A percentile compares a stretch with the other conserved stretches of the same genome.
Conservation (phyloP, 768 basidiomycete genomes). For the Rhodotorula paludigena region DNA sequence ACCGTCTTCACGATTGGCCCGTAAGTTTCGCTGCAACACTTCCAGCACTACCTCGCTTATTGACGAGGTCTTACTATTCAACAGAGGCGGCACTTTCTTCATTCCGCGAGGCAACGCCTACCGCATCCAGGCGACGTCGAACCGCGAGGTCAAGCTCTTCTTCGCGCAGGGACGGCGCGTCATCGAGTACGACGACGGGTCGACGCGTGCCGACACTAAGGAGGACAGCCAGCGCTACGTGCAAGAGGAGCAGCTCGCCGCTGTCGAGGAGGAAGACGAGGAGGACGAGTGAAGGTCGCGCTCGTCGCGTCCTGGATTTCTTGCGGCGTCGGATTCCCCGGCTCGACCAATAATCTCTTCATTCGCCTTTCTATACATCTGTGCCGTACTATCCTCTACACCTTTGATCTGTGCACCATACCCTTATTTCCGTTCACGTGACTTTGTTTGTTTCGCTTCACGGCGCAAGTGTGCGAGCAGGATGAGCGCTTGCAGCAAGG, state of each 20-base stretch:
- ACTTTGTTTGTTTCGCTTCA: too few species aligned
- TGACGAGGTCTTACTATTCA: neutral
- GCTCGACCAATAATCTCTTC: too few species aligned
- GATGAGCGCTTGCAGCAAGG: too few species aligned
- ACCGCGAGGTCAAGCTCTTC: constrained; percentile 75
- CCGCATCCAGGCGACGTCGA: constrained; percentile 46
- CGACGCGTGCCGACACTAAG: constrained; percentile 13
- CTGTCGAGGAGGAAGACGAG: constrained; percentile 17
- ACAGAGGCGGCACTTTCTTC: constrained; percentile 38
- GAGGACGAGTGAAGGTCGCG: neutral
- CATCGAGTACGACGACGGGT: constrained; percentile 24
- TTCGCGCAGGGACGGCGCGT: constrained; percentile 73
- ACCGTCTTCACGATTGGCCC: constrained; percentile 64
- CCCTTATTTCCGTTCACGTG: too few species aligned
- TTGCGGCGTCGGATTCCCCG: too few species aligned
- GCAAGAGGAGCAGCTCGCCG: constrained; percentile 40
- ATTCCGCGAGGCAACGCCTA: constrained; percentile 37
- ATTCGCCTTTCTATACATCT: neutral
- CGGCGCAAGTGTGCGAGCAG: too few species aligned
- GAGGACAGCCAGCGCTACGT: constrained; percentile 32
- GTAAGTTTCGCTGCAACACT: too few species aligned
- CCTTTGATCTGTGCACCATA: too few species aligned
- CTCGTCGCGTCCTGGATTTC: neutral
- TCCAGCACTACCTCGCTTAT: neutral
- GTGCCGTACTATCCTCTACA: neutral